Percentiles rank a stretch among this genome's conserved stretches.
phyloP scores from a whole-genome alignment of 257 asterid genomes.

The Solanum neorickii region DNA sequence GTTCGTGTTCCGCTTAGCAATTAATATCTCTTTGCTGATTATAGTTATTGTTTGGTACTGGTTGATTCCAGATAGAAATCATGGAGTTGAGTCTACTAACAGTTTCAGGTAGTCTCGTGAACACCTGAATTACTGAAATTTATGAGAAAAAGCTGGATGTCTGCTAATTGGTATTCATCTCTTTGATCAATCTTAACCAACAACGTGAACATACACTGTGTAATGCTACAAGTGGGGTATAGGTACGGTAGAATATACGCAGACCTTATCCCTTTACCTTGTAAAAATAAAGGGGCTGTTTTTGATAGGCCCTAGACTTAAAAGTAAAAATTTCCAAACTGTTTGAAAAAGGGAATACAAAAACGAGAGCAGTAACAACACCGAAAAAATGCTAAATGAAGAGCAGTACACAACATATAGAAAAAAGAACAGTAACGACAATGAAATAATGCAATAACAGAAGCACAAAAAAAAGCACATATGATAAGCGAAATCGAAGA shows the following conservation, averaged over 20 bases:
- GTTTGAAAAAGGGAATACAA: not conserved
- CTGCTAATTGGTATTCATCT: not conserved
- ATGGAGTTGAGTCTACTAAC: not conserved
- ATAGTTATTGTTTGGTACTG: not conserved
- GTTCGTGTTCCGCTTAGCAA: not conserved
- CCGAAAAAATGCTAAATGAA: not conserved
- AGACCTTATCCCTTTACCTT: not conserved
- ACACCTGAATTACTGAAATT: not conserved
- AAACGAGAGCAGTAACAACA: not conserved
- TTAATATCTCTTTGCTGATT: not conserved
- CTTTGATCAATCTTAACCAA: not conserved
- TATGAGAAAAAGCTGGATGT: not conserved
- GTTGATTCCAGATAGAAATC: not conserved
- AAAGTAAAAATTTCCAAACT: not conserved
- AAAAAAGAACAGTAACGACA: not conserved
- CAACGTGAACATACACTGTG: not conserved
- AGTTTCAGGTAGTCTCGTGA: not conserved
- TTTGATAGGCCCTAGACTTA: not conserved
- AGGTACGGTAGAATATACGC: not conserved
- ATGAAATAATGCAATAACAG: not conserved
- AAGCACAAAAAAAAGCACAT: not conserved
- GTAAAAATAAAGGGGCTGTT: not conserved
- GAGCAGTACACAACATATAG: not conserved
- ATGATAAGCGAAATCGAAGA: not conserved
- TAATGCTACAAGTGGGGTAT: not conserved